A percentile compares a stretch with the other conserved stretches of the same genome.
These are phyloP conservation scores for Discostella pseudostelligera DNA, from an alignment of 108 stramenopile species.

Conservation along the genomic window DNA sequence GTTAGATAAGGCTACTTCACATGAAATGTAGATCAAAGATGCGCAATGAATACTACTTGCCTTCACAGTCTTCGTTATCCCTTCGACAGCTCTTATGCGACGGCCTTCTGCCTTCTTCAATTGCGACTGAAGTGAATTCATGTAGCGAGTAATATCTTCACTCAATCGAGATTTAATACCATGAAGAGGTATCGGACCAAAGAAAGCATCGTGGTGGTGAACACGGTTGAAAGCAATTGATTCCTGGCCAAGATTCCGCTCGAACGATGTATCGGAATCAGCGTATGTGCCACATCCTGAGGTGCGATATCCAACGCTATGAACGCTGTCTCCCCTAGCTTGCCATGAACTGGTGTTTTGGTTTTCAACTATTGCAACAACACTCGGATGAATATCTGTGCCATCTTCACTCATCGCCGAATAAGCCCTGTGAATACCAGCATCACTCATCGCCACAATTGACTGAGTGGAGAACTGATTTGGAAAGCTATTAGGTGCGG, in stretches of 20 bases:
- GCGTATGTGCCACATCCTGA: conserved; percentile 57
- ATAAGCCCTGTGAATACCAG: conserved; percentile 64
- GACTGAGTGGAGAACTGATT: conserved; percentile 25
- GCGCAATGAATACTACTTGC: not conserved
- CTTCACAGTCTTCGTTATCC: conserved; percentile 62
- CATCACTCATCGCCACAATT: conserved; percentile 82
- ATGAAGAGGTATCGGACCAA: conserved; percentile 29
- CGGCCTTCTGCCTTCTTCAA: conserved; percentile 58
- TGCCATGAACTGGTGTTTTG: conserved; percentile 33
- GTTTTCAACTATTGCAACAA: conserved; percentile 27
- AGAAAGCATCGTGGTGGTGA: conserved; percentile 35
- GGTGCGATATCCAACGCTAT: conserved; percentile 38
- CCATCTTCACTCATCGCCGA: conserved; percentile 77
- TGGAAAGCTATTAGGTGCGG: conserved; percentile 16
- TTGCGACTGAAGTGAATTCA: conserved; percentile 38
- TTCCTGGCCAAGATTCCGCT: conserved; percentile 41
- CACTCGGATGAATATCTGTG: conserved; percentile 37
- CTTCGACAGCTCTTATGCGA: conserved; percentile 52
- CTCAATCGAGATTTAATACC: conserved; percentile 71
- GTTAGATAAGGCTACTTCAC: not conserved
- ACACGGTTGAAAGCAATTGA: conserved; percentile 21
- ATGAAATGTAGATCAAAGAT: not conserved
- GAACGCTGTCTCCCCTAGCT: conserved; percentile 35
- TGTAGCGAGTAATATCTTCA: conserved; percentile 59
- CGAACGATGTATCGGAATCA: conserved; percentile 69